Percentiles rank a stretch among this genome's conserved stretches.
These are phyloP conservation scores for Exophiala spinifera DNA, from an alignment of 2,329 filamentous ascomycete species.

Conservation along the genomic window DNA sequence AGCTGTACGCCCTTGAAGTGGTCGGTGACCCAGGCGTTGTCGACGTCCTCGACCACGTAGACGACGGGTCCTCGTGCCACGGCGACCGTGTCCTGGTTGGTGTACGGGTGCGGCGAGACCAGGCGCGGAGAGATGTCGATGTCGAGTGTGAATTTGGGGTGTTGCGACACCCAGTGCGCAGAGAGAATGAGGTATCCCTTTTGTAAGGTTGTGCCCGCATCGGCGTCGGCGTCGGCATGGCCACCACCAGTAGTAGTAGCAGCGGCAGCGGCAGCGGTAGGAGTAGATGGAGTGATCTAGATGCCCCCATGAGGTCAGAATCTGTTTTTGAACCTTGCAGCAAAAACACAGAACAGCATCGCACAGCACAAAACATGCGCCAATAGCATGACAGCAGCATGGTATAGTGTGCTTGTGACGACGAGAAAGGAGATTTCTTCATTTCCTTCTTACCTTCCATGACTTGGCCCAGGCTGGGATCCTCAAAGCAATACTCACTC, in stretches of 20 bases:
- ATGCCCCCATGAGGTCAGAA: background rate
- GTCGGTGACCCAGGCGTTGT: constrained; percentile 55
- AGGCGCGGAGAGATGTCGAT: constrained; percentile 49
- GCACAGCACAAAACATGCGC: too few species aligned
- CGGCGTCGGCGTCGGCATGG: too few species aligned
- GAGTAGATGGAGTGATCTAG: constrained; percentile 33
- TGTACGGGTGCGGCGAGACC: constrained; percentile 54
- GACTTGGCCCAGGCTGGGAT: constrained; percentile 53
- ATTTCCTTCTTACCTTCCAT: constrained; percentile 31
- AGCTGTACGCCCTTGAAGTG: constrained; percentile 49
- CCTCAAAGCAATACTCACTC: constrained; percentile 32
- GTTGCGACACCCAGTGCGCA: constrained; percentile 38
- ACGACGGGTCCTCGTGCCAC: constrained; percentile 57
- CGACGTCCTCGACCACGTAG: constrained; percentile 60
- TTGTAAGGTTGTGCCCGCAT: constrained; percentile 33
- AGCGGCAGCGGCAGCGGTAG: too few species aligned
- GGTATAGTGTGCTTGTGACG: too few species aligned
- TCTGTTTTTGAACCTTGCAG: background rate
- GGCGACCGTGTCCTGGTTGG: constrained; percentile 53
- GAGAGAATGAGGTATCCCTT: constrained; percentile 53
- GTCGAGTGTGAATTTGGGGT: constrained; percentile 47
- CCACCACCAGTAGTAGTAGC: too few species aligned
- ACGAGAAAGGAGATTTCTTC: too few species aligned
- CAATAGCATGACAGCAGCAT: too few species aligned
- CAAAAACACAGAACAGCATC: too few species aligned